Evolutionary conservation across 192 early-diverging fungal genomes (phyloP).

Genomic region (Coemansia furcata): DNA sequence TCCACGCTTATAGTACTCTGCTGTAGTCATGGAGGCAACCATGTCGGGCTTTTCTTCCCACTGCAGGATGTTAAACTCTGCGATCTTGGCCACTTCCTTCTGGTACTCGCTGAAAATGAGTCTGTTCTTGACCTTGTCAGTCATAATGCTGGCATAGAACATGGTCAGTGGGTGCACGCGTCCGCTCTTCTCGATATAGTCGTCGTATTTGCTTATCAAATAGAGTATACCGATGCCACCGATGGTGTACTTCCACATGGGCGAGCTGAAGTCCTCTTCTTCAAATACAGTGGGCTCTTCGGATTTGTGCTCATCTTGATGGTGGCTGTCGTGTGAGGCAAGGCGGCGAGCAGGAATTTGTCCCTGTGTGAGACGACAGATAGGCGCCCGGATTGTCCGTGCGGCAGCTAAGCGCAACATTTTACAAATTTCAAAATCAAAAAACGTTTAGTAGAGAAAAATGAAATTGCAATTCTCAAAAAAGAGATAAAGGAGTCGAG

Average conservation of each 20-base stretch:
- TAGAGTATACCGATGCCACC: constrained; percentile 30
- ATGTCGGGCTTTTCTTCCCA: constrained; percentile 39
- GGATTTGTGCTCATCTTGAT: constrained; percentile 5
- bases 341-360: constrained; percentile 29
- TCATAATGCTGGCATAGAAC: constrained; percentile 47
- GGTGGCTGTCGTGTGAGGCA: constrained; percentile 30
- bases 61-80: constrained; percentile 46
- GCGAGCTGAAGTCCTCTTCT: constrained; percentile 43
- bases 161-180: constrained; percentile 45
- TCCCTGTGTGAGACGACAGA: constrained; percentile 11
- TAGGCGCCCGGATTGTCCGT: constrained; percentile 15
- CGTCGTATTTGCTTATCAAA: constrained; percentile 42
- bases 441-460: background rate
- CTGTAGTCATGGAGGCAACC: constrained; percentile 9
- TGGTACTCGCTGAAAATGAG: constrained; percentile 38
- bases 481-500: background rate
- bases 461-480: background rate
- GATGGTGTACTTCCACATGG: constrained; percentile 45
- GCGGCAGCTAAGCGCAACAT: constrained; percentile 37
- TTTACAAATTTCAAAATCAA: constrained; percentile 6
- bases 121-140: constrained; percentile 28
- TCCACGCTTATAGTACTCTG: constrained; percentile 32
- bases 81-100: constrained; percentile 37
- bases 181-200: constrained; percentile 45
- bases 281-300: constrained; percentile 26